Conservation (phyloP, 345 rosid species). For the Sapria himalayana region DNA sequence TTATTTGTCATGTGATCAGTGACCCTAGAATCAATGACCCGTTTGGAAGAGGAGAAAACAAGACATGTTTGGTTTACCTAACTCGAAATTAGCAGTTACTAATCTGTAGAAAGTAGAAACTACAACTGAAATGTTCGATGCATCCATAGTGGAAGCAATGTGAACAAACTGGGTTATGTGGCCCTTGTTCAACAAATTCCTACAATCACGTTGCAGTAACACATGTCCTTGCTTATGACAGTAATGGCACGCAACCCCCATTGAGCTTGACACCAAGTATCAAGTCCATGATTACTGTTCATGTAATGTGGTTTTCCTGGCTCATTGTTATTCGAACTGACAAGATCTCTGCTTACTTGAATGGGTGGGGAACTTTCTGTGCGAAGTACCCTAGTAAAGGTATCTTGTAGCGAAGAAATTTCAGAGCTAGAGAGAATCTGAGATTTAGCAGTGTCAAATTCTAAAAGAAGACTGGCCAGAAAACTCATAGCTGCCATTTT, state of each 20-base stretch:
- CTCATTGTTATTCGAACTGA: no score
- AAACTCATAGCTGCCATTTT: constrained; percentile 2
- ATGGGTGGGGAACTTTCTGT: background rate
- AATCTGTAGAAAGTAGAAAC: background rate
- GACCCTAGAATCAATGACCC: no score
- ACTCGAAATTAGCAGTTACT: background rate
- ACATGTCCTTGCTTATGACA: no score
- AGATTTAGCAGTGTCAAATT: background rate
- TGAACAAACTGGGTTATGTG: background rate
- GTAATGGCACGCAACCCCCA: no score
- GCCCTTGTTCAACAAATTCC: no score
- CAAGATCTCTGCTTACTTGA: background rate
- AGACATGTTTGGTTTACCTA: constrained; percentile 6
- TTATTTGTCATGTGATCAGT: background rate
- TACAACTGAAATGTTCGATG: background rate
- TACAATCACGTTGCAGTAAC: no score
- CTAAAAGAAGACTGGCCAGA: background rate
- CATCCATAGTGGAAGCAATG: background rate
- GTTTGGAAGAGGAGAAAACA: background rate
- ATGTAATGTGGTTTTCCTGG: background rate
- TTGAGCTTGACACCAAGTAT: background rate
- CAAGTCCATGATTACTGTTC: background rate
- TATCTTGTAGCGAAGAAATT: background rate
- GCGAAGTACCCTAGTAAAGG: background rate
- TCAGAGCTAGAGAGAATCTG: background rate